A percentile compares a stretch with the other conserved stretches of the same genome.
Evolutionary conservation across 148 eudicot genomes (phyloP).

Genomic region (Linanthus parryae): DNA sequence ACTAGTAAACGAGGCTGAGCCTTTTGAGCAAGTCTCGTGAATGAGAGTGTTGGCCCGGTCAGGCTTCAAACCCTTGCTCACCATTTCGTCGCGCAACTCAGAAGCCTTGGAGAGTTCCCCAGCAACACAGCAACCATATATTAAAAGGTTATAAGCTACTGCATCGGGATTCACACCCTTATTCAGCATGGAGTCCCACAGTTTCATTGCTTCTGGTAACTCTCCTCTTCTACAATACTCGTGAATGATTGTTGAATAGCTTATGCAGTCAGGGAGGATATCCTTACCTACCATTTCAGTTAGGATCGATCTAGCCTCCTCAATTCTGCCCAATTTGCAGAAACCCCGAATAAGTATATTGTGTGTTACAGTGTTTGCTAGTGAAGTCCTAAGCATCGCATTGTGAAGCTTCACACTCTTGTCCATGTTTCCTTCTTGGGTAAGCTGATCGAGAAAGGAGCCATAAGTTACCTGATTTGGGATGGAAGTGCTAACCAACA

Average conservation of each 20-base stretch:
- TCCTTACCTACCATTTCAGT: constrained; percentile 45
- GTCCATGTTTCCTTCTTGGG: constrained; percentile 53
- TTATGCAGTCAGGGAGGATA: constrained; percentile 72
- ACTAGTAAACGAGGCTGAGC: background rate
- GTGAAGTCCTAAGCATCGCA: constrained; percentile 35
- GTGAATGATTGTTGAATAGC: constrained; percentile 68
- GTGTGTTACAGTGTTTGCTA: constrained; percentile 68
- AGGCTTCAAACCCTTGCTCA: constrained; percentile 43
- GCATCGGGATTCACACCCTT: constrained; percentile 60
- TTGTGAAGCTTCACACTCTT: constrained; percentile 56
- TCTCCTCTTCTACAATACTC: constrained; percentile 57
- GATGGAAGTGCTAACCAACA: constrained; percentile 36
- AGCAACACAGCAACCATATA: constrained; percentile 58
- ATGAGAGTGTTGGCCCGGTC: constrained; percentile 26
- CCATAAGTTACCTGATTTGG: constrained; percentile 79
- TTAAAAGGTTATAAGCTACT: constrained; percentile 61
- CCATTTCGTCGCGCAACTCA: constrained; percentile 58
- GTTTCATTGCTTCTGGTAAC: constrained; percentile 43
- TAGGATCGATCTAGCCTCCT: constrained; percentile 49
- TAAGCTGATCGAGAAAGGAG: constrained; percentile 64
- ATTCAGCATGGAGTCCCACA: constrained; percentile 71
- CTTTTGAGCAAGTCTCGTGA: constrained; percentile 16
- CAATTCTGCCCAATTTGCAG: constrained; percentile 62
- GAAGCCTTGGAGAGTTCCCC: constrained; percentile 65
- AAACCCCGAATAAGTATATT: constrained; percentile 76